Conservation (phyloP, 2,329 filamentous ascomycete species). For the Chrysoporthe deuterocubensis region DNA sequence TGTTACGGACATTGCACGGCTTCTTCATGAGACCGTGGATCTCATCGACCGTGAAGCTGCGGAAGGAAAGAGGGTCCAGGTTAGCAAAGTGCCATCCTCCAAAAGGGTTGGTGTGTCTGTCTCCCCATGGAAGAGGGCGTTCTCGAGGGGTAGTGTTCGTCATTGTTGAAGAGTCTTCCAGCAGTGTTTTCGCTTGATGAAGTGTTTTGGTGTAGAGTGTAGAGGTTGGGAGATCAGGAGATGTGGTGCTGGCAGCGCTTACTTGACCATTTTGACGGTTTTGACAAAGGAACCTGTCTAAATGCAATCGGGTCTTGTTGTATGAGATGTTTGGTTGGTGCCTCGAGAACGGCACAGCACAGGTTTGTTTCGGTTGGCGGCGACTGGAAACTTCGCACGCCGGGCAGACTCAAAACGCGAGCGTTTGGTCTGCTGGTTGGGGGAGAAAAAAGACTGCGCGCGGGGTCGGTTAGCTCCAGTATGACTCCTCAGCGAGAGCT, state of each 20-base stretch:
- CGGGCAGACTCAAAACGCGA: conserved; percentile 25
- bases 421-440: conserved; percentile 26
- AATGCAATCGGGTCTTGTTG: conserved; percentile 34
- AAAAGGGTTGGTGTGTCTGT: conserved; percentile 33
- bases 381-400: conserved; percentile 26
- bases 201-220: neutral
- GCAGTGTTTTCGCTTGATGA: neutral
- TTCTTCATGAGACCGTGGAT: conserved; percentile 78
- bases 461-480: conserved; percentile 22
- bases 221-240: conserved; percentile 4
- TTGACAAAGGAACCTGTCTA: conserved; percentile 47
- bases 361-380: conserved; percentile 19
- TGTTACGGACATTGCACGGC: conserved; percentile 78
- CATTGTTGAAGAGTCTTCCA: neutral
- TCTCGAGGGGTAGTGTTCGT: neutral
- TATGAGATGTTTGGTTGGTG: conserved; percentile 16
- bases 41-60: conserved; percentile 97
- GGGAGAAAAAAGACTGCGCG: conserved; percentile 28
- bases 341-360: conserved; percentile 28
- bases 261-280: conserved; percentile 99
- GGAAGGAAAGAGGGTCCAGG: conserved; percentile 42
- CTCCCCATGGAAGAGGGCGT: neutral
- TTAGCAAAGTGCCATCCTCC: conserved; percentile 50
- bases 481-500: neutral
- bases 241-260: conserved; percentile 55